Evolutionary conservation across 2,329 filamentous ascomycete genomes (phyloP).

Genomic region (Paecilomyces sp.): DNA sequence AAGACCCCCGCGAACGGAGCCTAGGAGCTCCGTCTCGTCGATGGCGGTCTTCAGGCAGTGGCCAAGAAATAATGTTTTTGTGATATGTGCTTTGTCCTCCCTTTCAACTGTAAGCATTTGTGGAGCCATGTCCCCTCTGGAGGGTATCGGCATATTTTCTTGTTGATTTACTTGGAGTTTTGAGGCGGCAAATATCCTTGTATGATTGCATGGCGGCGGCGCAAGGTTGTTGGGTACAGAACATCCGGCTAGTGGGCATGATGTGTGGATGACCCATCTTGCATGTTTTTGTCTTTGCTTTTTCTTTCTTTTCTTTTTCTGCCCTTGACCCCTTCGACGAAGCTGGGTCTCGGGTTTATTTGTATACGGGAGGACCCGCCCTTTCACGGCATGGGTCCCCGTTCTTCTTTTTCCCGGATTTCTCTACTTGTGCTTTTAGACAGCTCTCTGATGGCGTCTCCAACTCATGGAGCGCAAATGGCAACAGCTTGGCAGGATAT

Average conservation of each 20-base stretch:
- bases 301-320: constrained; percentile 1
- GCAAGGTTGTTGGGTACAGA: not conserved
- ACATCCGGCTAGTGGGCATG: not conserved
- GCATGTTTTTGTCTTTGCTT: constrained; percentile 4
- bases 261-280: constrained; percentile 7
- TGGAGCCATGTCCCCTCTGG: not conserved
- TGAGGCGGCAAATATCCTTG: not conserved
- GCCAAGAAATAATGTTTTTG: not conserved
- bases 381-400: not conserved
- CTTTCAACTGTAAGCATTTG: not conserved
- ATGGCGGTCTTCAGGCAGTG: constrained; percentile 3
- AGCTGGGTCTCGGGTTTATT: not conserved
- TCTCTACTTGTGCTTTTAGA: constrained; percentile 2
- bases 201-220: constrained; percentile 3
- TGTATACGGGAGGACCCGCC: not conserved
- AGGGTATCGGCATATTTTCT: not conserved
- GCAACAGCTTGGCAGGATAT: not conserved
- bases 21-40: constrained; percentile 9
- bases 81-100: not conserved
- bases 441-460: not conserved
- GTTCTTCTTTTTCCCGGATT: not conserved
- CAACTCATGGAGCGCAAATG: not conserved
- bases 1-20: constrained; percentile 18
- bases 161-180: not conserved
- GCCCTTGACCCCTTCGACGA: constrained; percentile 4